A percentile compares a stretch with the other conserved stretches of the same genome.
Conservation (phyloP, 495 filamentous ascomycete species). For the Penicillium argentinense region DNA sequence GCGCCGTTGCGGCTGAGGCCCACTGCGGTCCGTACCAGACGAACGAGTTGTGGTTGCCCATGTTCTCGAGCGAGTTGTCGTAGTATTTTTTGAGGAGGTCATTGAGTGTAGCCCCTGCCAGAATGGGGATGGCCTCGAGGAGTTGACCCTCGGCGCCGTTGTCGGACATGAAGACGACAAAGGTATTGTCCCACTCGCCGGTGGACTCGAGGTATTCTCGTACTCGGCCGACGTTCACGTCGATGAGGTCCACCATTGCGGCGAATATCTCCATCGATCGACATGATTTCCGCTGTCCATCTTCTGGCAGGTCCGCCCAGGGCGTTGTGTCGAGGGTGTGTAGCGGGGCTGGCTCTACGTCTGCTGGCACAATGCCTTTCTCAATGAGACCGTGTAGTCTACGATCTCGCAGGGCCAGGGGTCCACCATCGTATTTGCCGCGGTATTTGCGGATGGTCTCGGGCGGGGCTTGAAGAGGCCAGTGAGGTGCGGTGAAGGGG, state of each 20-base stretch:
- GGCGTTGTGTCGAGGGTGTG: conserved; percentile 1
- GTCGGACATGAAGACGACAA: conserved; percentile 53
- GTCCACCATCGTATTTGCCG: conserved; percentile 40
- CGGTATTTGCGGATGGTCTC: conserved; percentile 33
- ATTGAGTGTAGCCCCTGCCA: conserved; percentile 1
- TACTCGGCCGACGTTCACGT: conserved; percentile 50
- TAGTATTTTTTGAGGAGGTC: conserved; percentile 48
- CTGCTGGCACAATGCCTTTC: conserved; percentile 30
- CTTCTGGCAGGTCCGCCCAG: conserved; percentile 8
- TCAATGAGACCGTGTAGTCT: conserved; percentile 34
- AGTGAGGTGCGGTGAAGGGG: conserved; percentile 44
- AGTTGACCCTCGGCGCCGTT: conserved; percentile 54
- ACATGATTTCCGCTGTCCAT: conserved; percentile 32
- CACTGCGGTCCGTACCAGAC: conserved; percentile 60
- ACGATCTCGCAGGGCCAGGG: conserved; percentile 29
- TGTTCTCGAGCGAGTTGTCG: conserved; percentile 56
- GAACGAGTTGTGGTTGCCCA: conserved; percentile 55
- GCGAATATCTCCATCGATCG: conserved; percentile 54
- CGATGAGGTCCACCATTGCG: conserved; percentile 54
- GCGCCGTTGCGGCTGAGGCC: conserved; percentile 54
- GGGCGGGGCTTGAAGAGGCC: conserved; percentile 38
- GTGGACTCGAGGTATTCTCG: conserved; percentile 45
- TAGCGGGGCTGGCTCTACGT: conserved; percentile 33
- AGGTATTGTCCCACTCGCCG: conserved; percentile 54
- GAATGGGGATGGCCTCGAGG: conserved; percentile 16